phyloP scores from a whole-genome alignment of 169 alveolate genomes.

The Eimeria zaria region DNA sequence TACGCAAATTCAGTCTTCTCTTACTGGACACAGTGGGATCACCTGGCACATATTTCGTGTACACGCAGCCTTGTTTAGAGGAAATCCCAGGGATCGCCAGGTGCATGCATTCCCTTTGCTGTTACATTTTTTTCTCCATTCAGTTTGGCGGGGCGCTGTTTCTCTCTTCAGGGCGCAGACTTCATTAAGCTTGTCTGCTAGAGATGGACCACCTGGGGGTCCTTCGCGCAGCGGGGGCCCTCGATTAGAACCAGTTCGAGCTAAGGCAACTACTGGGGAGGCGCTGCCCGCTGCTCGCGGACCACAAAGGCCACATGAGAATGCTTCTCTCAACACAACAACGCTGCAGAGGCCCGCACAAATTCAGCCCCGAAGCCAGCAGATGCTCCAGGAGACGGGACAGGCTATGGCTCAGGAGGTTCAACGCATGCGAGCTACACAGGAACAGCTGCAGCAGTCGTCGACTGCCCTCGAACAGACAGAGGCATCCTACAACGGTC shows the following conservation, averaged over 20 bases:
- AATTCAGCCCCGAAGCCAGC: slow-evolving; percentile 55
- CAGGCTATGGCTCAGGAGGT: slow-evolving; percentile 75
- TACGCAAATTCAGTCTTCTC: neutral
- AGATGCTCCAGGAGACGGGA: slow-evolving; percentile 79
- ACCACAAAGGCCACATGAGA: neutral
- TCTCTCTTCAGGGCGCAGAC: slow-evolving; percentile 39
- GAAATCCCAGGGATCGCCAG: too few species aligned
- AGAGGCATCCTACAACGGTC: slow-evolving; percentile 81
- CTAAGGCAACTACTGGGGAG: slow-evolving; percentile 75
- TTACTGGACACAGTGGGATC: neutral
- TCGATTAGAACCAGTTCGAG: slow-evolving; percentile 58
- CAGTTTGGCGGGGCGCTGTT: neutral
- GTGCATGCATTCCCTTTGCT: neutral
- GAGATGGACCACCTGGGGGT: slow-evolving; percentile 46
- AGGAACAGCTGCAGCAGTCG: slow-evolving; percentile 81
- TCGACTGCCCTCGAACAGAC: slow-evolving; percentile 79
- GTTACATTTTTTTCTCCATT: neutral
- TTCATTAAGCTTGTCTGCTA: neutral
- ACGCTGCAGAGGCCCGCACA: slow-evolving; percentile 14
- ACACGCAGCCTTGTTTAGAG: too few species aligned
- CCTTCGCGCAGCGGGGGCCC: slow-evolving; percentile 63
- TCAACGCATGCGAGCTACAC: slow-evolving; percentile 82
- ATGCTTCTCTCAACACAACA: slow-evolving; percentile 12
- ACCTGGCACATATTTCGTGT: neutral
- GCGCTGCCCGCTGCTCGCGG: neutral